Conservation (phyloP, 2,329 filamentous ascomycete species). For the Trichoderma semiorbis region DNA sequence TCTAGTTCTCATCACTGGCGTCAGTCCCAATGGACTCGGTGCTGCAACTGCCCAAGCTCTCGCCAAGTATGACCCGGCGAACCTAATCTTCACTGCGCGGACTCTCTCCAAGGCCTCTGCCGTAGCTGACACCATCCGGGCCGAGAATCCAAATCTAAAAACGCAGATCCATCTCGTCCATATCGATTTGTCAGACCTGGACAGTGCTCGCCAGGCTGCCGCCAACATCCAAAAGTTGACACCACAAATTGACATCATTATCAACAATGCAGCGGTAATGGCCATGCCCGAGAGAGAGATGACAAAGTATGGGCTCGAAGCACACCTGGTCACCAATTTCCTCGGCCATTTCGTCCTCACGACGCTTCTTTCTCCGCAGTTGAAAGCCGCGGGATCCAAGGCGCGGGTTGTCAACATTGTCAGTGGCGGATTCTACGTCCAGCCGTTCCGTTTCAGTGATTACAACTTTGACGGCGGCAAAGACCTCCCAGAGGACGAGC, state of each 20-base stretch:
- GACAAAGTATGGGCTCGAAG: background rate
- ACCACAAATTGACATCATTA: background rate
- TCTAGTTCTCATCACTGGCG: constrained; percentile 14
- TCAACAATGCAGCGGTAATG: constrained; percentile 12
- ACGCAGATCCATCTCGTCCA: background rate
- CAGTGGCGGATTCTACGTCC: background rate
- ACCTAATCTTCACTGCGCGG: constrained; percentile 6
- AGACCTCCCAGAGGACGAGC: background rate
- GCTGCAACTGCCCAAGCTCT: constrained; percentile 1
- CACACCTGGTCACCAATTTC: constrained; percentile 8
- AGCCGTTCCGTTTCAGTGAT: constrained; percentile 12
- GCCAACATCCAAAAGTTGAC: background rate
- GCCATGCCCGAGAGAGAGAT: background rate
- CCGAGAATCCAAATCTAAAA: background rate
- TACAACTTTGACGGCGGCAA: constrained; percentile 10
- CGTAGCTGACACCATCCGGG: background rate
- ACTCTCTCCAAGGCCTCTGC: constrained; percentile 7
- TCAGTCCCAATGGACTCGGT: constrained; percentile 17
- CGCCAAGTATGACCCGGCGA: constrained; percentile 2
- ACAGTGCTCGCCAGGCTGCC: background rate
- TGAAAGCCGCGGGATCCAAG: background rate
- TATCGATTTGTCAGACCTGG: background rate
- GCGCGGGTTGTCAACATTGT: constrained; percentile 10
- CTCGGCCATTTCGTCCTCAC: constrained; percentile 3
- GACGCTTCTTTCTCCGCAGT: background rate